Evolutionary conservation across 2,329 filamentous ascomycete genomes (phyloP), one percentile per base, ranked within the genome.

Genomic region (Stagonosporopsis chrysanthemi): DNA sequence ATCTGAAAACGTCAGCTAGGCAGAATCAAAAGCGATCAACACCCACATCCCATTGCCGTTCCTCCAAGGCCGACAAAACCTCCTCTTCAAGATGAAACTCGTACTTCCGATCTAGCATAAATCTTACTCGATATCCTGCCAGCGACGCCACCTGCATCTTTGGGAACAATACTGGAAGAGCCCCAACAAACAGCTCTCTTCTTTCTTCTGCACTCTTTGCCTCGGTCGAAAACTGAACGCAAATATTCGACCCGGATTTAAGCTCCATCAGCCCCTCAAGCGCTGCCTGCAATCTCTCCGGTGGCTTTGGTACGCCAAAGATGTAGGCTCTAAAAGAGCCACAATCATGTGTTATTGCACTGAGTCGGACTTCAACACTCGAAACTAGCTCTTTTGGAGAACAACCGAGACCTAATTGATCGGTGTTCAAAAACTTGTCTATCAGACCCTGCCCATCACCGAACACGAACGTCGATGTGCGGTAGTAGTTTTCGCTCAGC

Each of bases 281-380:
- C 24, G 50, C 58, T 24, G 58, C 64, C 2, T 48, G 53, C 52
- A 68, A 26, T 9, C 62, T 48, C 48, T 66, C 66, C 0, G 60
- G 57, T 24, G 52, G 59, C 33, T 60, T 66, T 2, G 62, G 55
- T 9, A 60, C 49, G 2, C 63, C 63, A n/a, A 61, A 66, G 28
- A 68, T 61, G 31, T 68, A 68, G 8, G 56, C 61, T 1, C 62
- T 52, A n/a, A 65, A 67, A 2, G 64, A 63, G 1, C 62, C 61
- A 6, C 63, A 56, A 15, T 67, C 58, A 33, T 62, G 58, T 6
- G 52, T 58, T 11, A 67, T 56, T 1, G 66, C 64, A 7, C 61
- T 63, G 2, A 68, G 40, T 7, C 58, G 50, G 2, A 68, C 59
- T 4, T 68, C 61, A 1, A 65, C 39, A 4, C 43, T 63, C 2